Conservation (phyloP, 2,329 filamentous ascomycete species). For the Arthroderma uncinatum region DNA sequence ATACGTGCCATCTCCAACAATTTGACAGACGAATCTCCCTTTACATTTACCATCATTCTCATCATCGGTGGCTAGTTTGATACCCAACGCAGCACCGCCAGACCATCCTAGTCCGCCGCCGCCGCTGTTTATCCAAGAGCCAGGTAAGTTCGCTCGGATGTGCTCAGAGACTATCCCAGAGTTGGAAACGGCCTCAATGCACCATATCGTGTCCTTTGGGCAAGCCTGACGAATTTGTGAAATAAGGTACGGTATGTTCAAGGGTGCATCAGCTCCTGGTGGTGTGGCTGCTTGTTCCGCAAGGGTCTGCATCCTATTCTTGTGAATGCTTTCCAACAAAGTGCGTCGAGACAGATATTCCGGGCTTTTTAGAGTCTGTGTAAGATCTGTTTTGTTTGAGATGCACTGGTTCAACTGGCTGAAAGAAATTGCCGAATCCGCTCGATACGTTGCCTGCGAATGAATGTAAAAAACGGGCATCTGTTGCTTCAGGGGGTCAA, state of each 20-base stretch:
- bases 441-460: conserved; percentile 54
- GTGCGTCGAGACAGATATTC: conserved; percentile 41
- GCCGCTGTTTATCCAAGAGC: conserved; percentile 70
- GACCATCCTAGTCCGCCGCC: conserved; percentile 73
- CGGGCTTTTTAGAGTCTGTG: conserved; percentile 32
- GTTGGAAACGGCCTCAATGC: conserved; percentile 67
- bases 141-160: conserved; percentile 54
- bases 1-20: conserved; percentile 58
- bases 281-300: conserved; percentile 45
- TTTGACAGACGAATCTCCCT: conserved; percentile 48
- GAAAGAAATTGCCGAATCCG: conserved; percentile 53
- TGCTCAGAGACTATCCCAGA: conserved; percentile 58
- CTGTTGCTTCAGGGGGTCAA: conserved; percentile 58
- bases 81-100: conserved; percentile 61
- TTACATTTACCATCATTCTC: conserved; percentile 40
- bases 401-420: conserved; percentile 59
- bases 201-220: conserved; percentile 59
- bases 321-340: conserved; percentile 47
- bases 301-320: conserved; percentile 50
- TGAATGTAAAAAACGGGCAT: conserved; percentile 65
- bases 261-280: conserved; percentile 47
- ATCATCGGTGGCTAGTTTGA: conserved; percentile 57
- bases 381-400: conserved; percentile 34
- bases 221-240: conserved; percentile 45
- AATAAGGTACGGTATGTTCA: conserved; percentile 50